Conservation (phyloP, 2,329 filamentous ascomycete species). For the Diplodia mutila region DNA sequence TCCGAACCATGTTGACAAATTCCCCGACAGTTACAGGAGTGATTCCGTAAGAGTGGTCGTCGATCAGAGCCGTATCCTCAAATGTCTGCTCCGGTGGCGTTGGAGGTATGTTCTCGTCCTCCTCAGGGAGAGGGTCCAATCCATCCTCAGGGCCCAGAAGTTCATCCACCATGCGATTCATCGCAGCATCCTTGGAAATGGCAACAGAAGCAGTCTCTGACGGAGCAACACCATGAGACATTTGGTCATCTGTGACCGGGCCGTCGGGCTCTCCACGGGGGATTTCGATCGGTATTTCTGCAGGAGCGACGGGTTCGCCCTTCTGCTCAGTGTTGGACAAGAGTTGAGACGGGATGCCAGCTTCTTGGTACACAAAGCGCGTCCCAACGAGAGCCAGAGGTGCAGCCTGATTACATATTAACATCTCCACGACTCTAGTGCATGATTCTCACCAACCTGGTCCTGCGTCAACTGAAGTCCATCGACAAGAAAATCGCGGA, state of each 20-base stretch:
- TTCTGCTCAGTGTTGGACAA: conserved; percentile 49
- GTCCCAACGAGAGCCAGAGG: conserved; percentile 54
- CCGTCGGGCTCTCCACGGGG: conserved; percentile 30
- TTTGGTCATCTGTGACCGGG: conserved; percentile 39
- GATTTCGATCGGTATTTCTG: conserved; percentile 31
- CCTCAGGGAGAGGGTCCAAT: conserved; percentile 45
- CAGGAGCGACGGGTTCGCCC: conserved; percentile 39
- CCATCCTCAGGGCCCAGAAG: conserved; percentile 52
- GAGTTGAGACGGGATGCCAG: conserved; percentile 55
- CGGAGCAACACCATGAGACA: conserved; percentile 39
- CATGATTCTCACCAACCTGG: conserved; percentile 38
- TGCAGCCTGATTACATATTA: conserved; percentile 42
- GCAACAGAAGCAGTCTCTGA: conserved; percentile 56
- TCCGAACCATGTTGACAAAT: conserved; percentile 42
- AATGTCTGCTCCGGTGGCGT: conserved; percentile 53
- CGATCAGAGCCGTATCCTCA: conserved; percentile 44
- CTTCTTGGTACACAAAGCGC: conserved; percentile 59
- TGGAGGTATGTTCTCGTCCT: conserved; percentile 50
- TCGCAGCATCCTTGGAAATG: conserved; percentile 52
- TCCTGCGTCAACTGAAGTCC: conserved; percentile 62
- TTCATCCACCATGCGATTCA: conserved; percentile 63
- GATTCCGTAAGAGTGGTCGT: conserved; percentile 37
- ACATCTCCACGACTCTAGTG: conserved; percentile 32
- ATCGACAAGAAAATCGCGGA: conserved; percentile 65
- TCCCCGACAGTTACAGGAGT: conserved; percentile 41